These are phyloP conservation scores for Trametes punicea DNA, from an alignment of 768 basidiomycete species.

Conservation along the genomic window DNA sequence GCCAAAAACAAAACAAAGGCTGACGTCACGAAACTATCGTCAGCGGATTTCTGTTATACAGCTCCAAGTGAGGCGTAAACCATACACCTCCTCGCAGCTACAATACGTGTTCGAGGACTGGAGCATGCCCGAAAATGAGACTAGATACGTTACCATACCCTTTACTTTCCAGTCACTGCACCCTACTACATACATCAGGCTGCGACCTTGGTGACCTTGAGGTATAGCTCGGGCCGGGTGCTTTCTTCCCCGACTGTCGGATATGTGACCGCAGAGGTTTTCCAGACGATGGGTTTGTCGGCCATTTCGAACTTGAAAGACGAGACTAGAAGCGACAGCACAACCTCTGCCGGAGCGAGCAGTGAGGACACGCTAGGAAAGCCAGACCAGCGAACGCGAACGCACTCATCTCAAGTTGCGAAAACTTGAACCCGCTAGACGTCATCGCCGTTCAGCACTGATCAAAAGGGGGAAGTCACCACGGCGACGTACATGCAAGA, in stretches of 20 bases:
- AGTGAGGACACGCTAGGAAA: background rate
- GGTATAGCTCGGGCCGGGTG: slow-evolving; percentile 22
- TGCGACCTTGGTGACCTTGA: slow-evolving; percentile 17
- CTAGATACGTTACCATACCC: background rate
- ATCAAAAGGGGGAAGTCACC: background rate
- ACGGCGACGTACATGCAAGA: slow-evolving; percentile 25
- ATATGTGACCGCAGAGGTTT: slow-evolving; percentile 25
- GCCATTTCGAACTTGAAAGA: slow-evolving; percentile 28
- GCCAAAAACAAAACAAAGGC: too few relatives aligned
- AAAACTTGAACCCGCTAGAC: slow-evolving; percentile 24
- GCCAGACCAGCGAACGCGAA: background rate
- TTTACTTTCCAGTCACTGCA: too few relatives aligned
- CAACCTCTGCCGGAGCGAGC: slow-evolving; percentile 21
- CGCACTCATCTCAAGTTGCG: slow-evolving; percentile 25
- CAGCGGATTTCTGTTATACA: too few relatives aligned
- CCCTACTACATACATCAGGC: background rate
- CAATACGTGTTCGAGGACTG: too few relatives aligned
- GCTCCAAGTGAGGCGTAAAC: too few relatives aligned
- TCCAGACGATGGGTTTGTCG: slow-evolving; percentile 28
- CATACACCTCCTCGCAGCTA: too few relatives aligned
- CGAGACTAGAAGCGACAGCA: slow-evolving; percentile 26
- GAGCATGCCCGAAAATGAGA: too few relatives aligned
- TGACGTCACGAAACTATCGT: too few relatives aligned
- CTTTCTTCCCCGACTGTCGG: slow-evolving; percentile 22
- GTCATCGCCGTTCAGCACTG: background rate